phyloP scores from a whole-genome alignment of 768 basidiomycete species.

The Polyporus arcularius region DNA sequence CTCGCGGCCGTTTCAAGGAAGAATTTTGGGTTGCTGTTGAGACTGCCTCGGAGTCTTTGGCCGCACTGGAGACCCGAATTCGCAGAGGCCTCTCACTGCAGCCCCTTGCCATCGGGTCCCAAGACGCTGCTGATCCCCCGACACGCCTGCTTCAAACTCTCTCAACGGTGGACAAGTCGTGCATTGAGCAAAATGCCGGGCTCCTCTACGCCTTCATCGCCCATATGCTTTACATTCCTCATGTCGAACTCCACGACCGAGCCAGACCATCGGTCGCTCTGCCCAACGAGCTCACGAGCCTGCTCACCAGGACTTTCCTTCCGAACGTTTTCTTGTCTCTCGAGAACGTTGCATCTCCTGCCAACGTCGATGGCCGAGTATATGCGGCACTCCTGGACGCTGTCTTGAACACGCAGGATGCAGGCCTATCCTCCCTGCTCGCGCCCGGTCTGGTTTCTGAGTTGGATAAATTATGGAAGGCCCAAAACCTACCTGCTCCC shows the following conservation, averaged over 20 bases:
- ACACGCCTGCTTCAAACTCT: background rate
- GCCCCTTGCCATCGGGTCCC: slow-evolving; percentile 2
- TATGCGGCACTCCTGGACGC: slow-evolving; percentile 48
- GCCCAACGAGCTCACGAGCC: slow-evolving; percentile 28
- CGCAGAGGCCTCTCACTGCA: background rate
- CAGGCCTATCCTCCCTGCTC: slow-evolving; percentile 29
- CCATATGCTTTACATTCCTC: slow-evolving; percentile 41
- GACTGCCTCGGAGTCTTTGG: slow-evolving; percentile 15
- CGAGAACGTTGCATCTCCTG: slow-evolving; percentile 27
- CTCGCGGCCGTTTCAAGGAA: slow-evolving; percentile 13
- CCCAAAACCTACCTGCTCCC: slow-evolving; percentile 16
- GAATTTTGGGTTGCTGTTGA: slow-evolving; percentile 22
- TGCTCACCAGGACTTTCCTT: slow-evolving; percentile 43
- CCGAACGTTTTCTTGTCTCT: slow-evolving; percentile 38
- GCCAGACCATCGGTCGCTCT: slow-evolving; percentile 28
- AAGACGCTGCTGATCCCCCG: background rate
- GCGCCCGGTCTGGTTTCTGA: slow-evolving; percentile 28
- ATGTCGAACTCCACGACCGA: slow-evolving; percentile 41
- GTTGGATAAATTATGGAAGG: slow-evolving; percentile 30
- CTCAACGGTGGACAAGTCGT: background rate
- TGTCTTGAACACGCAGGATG: slow-evolving; percentile 27
- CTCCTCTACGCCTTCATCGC: slow-evolving; percentile 41
- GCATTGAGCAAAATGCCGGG: slow-evolving; percentile 5
- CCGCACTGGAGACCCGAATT: slow-evolving; percentile 4
- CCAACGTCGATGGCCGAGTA: slow-evolving; percentile 55